These are phyloP conservation scores for Stagonosporopsis vannaccii DNA, from an alignment of 2,329 filamentous ascomycete species.

Conservation along the genomic window DNA sequence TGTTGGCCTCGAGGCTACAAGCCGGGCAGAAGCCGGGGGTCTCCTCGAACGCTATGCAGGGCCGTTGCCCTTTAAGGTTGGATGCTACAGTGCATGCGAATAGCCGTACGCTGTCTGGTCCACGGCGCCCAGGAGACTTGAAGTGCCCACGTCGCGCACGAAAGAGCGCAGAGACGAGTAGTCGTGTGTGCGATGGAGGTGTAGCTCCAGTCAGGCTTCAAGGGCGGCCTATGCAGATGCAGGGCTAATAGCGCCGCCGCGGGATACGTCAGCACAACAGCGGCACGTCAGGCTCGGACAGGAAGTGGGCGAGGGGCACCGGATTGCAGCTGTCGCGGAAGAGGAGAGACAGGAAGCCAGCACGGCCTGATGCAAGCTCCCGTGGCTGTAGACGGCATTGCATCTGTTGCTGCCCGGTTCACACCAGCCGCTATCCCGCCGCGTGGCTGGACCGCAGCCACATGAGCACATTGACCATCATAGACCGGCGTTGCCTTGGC, in stretches of 20 bases:
- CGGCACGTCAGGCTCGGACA: slow-evolving; percentile 9
- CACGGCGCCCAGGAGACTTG: slow-evolving; percentile 1
- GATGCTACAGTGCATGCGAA: slow-evolving; percentile 17
- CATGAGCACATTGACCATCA: slow-evolving; percentile 1
- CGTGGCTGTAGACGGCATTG: not conserved
- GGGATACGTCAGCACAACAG: slow-evolving; percentile 16
- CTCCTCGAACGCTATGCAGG: slow-evolving; percentile 7
- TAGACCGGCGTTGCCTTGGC: slow-evolving; percentile 5
- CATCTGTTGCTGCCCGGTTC: not conserved
- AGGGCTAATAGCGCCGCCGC: slow-evolving; percentile 8
- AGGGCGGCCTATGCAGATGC: slow-evolving; percentile 7
- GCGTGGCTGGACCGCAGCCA: slow-evolving; percentile 10
- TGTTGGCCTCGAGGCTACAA: slow-evolving; percentile 24
- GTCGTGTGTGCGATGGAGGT: slow-evolving; percentile 1
- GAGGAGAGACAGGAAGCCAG: not conserved
- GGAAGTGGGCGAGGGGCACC: not conserved
- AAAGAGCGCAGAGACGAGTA: slow-evolving; percentile 4
- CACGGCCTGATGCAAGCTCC: not conserved
- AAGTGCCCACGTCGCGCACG: slow-evolving; percentile 4
- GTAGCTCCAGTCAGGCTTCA: slow-evolving; percentile 18
- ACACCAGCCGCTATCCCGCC: not conserved
- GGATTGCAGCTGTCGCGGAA: not conserved
- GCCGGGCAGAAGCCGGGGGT: slow-evolving; percentile 5
- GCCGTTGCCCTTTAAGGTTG: slow-evolving; percentile 62
- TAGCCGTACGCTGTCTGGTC: slow-evolving; percentile 2